Evolutionary conservation across 164 flowering plant species (phyloP), one percentile per base, ranked within the genome.

Genomic region (Protea cynaroides): DNA sequence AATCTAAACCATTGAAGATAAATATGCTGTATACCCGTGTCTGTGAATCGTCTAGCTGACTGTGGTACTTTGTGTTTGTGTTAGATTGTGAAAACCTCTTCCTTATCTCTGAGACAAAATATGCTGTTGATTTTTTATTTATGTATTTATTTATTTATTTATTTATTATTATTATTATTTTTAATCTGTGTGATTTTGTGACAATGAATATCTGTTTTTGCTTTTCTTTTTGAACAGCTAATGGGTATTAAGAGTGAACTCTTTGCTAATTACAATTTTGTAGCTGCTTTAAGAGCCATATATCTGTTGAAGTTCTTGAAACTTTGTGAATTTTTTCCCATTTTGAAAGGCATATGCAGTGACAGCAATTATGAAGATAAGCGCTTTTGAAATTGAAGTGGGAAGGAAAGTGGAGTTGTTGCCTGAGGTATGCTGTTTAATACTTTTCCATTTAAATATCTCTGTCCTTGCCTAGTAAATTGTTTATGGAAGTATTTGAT

Each of bases 341-440:
- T 67, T 71, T 62, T 78, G 76, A 0, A 80, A 95, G 99, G 96
- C 85, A 46, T 92, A 95, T 84, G 97, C 99, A 65, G 77, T 92
- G 58, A 85, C 99, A 61, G 97, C 97, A n/a, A 83, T 90, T 36
- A 84, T 84, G 96, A 95, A 95, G 72, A 72, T 95, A 62, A 86
- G 80, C 74, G 86, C 97, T 47, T 87, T 88, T 81, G 99, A 95
- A 73, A 86, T 82, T 70, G 87, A 89, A 64, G 87, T 90, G 66
- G 90, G 97, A 71, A 86, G 89, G 67, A 83, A 82, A 69, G 78
- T 90, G 69, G 96, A 92, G 62, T 65, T 95, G 70, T 76, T 92
- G 50, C 87, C 96, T 1, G 99, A 94, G 96, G 99, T 94, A 67
- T 15, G 75, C 65, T 67, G 29, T 38, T 59, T 49, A 1, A 14